Evolutionary conservation across 2,329 filamentous ascomycete genomes (phyloP).

Genomic region (Neonectria faginata): DNA sequence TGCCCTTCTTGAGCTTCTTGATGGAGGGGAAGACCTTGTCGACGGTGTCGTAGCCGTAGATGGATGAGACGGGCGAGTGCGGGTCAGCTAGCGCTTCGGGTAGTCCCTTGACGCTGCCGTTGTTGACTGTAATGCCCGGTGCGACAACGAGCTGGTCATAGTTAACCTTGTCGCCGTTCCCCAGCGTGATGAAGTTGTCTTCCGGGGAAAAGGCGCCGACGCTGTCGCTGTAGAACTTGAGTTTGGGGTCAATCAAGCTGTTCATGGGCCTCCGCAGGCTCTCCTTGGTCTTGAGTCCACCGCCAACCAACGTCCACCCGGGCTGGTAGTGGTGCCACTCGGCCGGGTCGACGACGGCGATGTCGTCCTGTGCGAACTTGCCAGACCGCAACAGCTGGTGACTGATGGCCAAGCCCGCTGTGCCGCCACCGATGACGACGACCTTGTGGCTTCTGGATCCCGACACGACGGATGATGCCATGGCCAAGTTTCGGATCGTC

Average conservation of each 20-base stretch:
- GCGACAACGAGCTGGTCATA: constrained; percentile 75
- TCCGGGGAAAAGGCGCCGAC: constrained; percentile 66
- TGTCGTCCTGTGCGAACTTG: constrained; percentile 68
- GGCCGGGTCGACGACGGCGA: constrained; percentile 73
- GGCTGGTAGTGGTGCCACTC: constrained; percentile 76
- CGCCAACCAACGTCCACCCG: constrained; percentile 76
- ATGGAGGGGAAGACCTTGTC: constrained; percentile 65
- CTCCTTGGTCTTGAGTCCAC: constrained; percentile 72
- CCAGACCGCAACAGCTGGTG: constrained; percentile 74
- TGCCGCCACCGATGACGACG: constrained; percentile 74
- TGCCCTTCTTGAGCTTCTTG: constrained; percentile 60
- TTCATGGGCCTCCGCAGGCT: constrained; percentile 64
- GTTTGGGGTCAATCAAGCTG: constrained; percentile 67
- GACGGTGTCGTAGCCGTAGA: constrained; percentile 67
- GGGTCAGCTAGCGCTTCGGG: constrained; percentile 65
- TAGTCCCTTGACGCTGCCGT: constrained; percentile 65
- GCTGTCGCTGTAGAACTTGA: constrained; percentile 68
- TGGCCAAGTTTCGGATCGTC: constrained; percentile 2
- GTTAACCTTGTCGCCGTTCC: constrained; percentile 64
- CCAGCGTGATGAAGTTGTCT: constrained; percentile 66
- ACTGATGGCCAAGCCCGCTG: constrained; percentile 73
- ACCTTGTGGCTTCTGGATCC: constrained; percentile 63
- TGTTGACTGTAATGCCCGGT: constrained; percentile 67
- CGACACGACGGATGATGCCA: constrained; percentile 18
- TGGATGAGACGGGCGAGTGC: constrained; percentile 63